Conservation (phyloP, 2,329 filamentous ascomycete genomes). For the Alternaria conjuncta region DNA sequence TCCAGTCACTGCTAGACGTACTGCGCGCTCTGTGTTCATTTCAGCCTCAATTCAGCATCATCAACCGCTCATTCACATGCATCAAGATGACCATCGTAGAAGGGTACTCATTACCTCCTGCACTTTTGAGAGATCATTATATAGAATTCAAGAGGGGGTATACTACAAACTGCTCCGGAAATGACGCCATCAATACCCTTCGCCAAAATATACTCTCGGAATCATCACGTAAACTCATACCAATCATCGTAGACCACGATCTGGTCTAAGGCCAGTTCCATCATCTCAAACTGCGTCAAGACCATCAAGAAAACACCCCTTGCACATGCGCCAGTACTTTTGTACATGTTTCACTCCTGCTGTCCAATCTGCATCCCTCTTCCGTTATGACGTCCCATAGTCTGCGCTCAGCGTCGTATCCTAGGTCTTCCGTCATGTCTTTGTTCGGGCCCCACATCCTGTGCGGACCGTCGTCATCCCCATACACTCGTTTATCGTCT, state of each 20-base stretch:
- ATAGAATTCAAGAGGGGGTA: neutral
- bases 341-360: slow-evolving; percentile 15
- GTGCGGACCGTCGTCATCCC: slow-evolving; percentile 13
- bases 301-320: slow-evolving; percentile 25
- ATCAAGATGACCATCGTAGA: neutral
- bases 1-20: neutral
- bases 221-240: neutral
- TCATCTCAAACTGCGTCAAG: slow-evolving; percentile 9
- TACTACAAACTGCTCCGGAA: neutral
- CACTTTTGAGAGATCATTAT: neutral
- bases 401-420: slow-evolving; percentile 32
- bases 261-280: neutral
- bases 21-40: neutral
- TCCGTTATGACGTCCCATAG: slow-evolving; percentile 31
- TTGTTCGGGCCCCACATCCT: slow-evolving; percentile 30
- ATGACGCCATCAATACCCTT: neutral
- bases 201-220: neutral
- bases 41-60: neutral
- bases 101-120: neutral
- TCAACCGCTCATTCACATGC: neutral
- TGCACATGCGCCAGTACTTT: slow-evolving; percentile 14
- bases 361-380: slow-evolving; percentile 27
- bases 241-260: neutral
- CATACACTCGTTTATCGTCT: slow-evolving; percentile 6
- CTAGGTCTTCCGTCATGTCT: slow-evolving; percentile 21